Percentiles rank a stretch among this genome's conserved stretches.
Conservation (phyloP, 208 protist genomes). For the Balamuthia mandrillaris region DNA sequence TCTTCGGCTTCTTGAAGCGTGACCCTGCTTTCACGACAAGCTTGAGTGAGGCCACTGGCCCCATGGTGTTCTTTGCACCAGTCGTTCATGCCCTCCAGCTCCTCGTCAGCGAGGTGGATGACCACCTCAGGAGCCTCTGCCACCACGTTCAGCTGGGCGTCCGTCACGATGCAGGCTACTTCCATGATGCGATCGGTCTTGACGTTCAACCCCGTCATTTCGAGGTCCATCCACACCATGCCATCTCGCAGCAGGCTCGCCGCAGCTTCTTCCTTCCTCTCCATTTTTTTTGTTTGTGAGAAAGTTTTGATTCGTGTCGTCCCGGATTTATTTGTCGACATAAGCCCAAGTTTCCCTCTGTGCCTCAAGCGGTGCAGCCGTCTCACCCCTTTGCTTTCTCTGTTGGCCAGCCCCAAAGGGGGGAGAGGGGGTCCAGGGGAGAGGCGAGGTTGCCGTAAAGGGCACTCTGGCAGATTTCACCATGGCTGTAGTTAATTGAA, state of each 20-base stretch:
- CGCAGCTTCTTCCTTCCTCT: not conserved
- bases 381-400: too few relatives aligned
- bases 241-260: not conserved
- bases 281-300: not conserved
- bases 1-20: constrained; percentile 50
- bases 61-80: constrained; percentile 70
- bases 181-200: constrained; percentile 61
- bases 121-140: constrained; percentile 40
- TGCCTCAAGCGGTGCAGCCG: too few relatives aligned
- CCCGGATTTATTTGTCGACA: not conserved
- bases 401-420: too few relatives aligned
- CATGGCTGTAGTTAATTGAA: too few relatives aligned
- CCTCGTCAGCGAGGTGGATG: constrained; percentile 46
- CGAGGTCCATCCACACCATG: constrained; percentile 65
- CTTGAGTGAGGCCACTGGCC: constrained; percentile 36
- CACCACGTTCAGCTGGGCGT: constrained; percentile 56
- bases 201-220: constrained; percentile 67
- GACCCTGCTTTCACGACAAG: constrained; percentile 41
- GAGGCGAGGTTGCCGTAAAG: too few relatives aligned
- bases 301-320: not conserved
- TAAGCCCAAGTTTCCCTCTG: too few relatives aligned
- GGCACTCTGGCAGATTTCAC: too few relatives aligned
- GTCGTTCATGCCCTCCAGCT: constrained; percentile 65
- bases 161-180: constrained; percentile 64
- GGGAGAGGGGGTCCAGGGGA: too few relatives aligned